phyloP scores from a whole-genome alignment of 2,329 filamentous ascomycete species.

The Penicillium sp. region DNA sequence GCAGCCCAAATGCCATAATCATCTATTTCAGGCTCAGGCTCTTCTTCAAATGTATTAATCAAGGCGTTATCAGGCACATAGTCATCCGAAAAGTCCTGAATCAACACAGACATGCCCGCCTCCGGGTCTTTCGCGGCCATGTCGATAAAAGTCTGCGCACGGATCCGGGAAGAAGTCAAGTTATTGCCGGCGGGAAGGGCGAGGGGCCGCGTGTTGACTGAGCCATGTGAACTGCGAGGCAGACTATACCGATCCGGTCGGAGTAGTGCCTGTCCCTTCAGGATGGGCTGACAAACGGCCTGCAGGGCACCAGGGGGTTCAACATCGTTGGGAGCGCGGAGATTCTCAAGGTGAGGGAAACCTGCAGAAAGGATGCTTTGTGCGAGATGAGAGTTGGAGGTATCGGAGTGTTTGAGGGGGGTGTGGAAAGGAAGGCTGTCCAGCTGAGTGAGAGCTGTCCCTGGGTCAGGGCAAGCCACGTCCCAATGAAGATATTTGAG shows the following conservation, averaged over 20 bases:
- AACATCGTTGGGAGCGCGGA: constrained; percentile 43
- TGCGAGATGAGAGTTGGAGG: constrained; percentile 41
- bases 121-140: constrained; percentile 40
- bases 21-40: constrained; percentile 32
- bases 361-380: constrained; percentile 41
- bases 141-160: constrained; percentile 43
- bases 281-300: constrained; percentile 39
- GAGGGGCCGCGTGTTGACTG: constrained; percentile 37
- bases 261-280: constrained; percentile 36
- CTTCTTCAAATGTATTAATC: constrained; percentile 26
- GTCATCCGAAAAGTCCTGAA: constrained; percentile 40
- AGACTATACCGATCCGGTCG: constrained; percentile 39
- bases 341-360: constrained; percentile 37
- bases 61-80: constrained; percentile 34
- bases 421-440: constrained; percentile 36
- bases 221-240: constrained; percentile 40
- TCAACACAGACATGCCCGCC: constrained; percentile 36
- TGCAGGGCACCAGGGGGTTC: constrained; percentile 42
- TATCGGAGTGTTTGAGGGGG: constrained; percentile 29
- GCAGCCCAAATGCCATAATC: constrained; percentile 29
- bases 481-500: constrained; percentile 55
- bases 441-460: constrained; percentile 34
- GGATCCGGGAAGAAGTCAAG: constrained; percentile 41
- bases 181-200: constrained; percentile 42
- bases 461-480: constrained; percentile 37